Conservation (phyloP, 2,329 filamentous ascomycete genomes). For the Dothidotthia symphoricarpi region DNA sequence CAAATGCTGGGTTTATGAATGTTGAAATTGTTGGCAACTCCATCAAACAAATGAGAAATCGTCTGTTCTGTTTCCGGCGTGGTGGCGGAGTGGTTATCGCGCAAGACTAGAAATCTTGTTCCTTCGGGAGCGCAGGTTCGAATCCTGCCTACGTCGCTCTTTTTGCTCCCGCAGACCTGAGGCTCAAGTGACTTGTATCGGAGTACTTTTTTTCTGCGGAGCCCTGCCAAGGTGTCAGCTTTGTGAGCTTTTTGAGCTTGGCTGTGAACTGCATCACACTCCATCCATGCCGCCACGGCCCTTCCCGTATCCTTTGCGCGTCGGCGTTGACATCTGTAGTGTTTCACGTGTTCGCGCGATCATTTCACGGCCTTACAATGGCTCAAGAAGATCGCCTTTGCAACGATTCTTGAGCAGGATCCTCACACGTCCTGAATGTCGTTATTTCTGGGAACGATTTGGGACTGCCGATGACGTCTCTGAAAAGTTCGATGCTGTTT, state of each 20-base stretch:
- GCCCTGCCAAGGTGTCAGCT: too few species aligned
- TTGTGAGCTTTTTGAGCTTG: background rate
- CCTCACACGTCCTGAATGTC: conserved; percentile 33
- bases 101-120: conserved; percentile 47
- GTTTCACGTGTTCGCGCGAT: conserved; percentile 64
- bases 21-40: too few species aligned
- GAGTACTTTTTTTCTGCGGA: background rate
- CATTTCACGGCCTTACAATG: conserved; percentile 40
- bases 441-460: conserved; percentile 35
- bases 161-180: too few species aligned
- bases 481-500: conserved; percentile 16
- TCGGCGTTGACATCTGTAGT: conserved; percentile 79
- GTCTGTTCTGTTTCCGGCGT: conserved; percentile 20
- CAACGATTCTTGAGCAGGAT: conserved; percentile 23
- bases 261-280: background rate
- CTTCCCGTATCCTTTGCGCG: conserved; percentile 65
- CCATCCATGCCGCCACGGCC: conserved; percentile 47
- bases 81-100: conserved; percentile 46
- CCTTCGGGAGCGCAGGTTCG: conserved; percentile 45
- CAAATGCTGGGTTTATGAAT: too few species aligned
- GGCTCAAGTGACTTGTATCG: too few species aligned
- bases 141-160: conserved; percentile 41
- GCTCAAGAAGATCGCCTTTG: conserved; percentile 9
- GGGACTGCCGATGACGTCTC: conserved; percentile 7
- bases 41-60: too few species aligned